Base-by-base conservation (phyloP, 2,329 filamentous ascomycete genomes). In the Salinomyces thailandicus region DNA sequence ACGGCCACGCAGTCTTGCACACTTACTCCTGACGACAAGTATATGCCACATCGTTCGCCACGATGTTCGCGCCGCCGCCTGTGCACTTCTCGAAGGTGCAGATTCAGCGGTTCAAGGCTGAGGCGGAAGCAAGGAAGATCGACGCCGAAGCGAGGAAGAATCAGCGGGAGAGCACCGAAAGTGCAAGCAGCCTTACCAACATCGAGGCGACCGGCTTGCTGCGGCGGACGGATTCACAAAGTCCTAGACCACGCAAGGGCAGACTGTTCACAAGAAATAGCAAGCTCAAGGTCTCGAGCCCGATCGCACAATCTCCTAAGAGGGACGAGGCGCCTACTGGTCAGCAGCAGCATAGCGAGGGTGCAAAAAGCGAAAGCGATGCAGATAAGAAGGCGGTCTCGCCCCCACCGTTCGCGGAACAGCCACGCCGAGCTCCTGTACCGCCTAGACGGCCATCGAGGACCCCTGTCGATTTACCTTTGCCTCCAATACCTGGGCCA, bases 401-500 rank as follows among this genome's bases (percentile, higher is more conserved):
- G 15, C 19, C 33, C 3, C 13, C 39, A 4, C 35, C 44, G 11
- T 31, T 41, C 4, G 39, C 34, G 18, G 42, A 42, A 22, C 33
- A 43, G 33, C 45, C 46, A 1, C 33, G 42, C 31, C 35, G 29
- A 17, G 44, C 47, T 18, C 45, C 45, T 13, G 27, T 16, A 30
- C 45, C 50, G 19, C 50, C 50, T 3, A 47, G 42, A 29, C 44
- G 43, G 31, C 44, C 47, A 16, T 39, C 46, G 14, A 41, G 48
- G 16, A 43, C 49, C 17, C 32, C 46, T 5, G 44, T 41, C 20
- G 43, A 48, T 13, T 37, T 45, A 17, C 41, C 45, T 29, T 22
- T 45, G n/a, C 38, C 35, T 3, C 33, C 44, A 5, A 30, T 36
- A 18, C 33, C 36, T 9, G 27, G 37, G 17, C 6, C 32, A n/a